These are phyloP conservation scores for Termitomyces sp. DNA, from an alignment of 768 basidiomycete genomes.

Conservation along the genomic window DNA sequence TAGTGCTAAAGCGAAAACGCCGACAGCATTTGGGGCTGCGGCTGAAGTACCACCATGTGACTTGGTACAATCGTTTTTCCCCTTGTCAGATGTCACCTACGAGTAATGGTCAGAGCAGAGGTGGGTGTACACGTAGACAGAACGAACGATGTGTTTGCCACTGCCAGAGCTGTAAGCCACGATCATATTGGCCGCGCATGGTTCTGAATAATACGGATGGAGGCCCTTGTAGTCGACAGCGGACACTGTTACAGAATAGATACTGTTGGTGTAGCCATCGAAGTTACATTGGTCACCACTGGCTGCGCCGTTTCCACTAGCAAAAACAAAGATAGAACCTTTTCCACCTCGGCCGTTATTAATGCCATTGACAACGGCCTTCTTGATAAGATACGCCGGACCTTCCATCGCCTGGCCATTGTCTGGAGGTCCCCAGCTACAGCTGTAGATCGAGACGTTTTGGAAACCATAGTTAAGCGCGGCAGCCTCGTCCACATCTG, in stretches of 20 bases:
- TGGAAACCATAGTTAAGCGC: conserved; percentile 93
- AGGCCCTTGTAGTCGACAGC: conserved; percentile 90
- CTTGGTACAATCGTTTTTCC: conserved; percentile 73
- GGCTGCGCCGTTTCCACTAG: conserved; percentile 92
- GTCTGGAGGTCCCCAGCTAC: conserved; percentile 98
- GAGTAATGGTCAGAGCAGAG: conserved; percentile 10
- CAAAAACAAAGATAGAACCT: conserved; percentile 94
- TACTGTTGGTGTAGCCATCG: conserved; percentile 97
- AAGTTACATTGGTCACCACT: conserved; percentile 98
- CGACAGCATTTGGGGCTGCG: conserved; percentile 94
- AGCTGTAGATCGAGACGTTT: conserved; percentile 89
- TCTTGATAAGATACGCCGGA: conserved; percentile 84
- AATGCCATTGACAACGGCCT: conserved; percentile 91
- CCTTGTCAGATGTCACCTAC: conserved; percentile 93
- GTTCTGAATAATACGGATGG: conserved; percentile 95
- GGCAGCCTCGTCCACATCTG: conserved; percentile 93
- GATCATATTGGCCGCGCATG: conserved; percentile 96
- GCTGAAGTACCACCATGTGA: conserved; percentile 96
- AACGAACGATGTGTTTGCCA: conserved; percentile 85
- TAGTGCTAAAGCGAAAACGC: conserved; percentile 87
- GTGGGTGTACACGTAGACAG: conserved; percentile 4
- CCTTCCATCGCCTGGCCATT: conserved; percentile 94
- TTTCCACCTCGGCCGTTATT: conserved; percentile 85
- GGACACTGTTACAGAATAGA: conserved; percentile 94
- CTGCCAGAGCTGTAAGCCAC: conserved; percentile 95